Conservation (phyloP, 495 filamentous ascomycete genomes). For the Diplogelasinospora grovesii region DNA sequence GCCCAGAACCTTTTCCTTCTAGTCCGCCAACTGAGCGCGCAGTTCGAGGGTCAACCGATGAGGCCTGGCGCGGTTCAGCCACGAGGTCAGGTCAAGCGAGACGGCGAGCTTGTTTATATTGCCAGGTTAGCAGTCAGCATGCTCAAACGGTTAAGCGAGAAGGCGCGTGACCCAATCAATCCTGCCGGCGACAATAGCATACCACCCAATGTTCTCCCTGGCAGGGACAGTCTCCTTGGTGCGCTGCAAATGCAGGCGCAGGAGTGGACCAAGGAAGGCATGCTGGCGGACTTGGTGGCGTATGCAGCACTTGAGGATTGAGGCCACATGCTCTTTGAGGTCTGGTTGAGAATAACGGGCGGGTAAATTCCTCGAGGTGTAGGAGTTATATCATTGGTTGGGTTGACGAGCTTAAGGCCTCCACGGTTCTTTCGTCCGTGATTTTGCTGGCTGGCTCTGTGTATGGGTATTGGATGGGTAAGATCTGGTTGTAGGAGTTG, state of each 20-base stretch:
- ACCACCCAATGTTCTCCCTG: constrained; percentile 60
- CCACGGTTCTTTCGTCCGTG: too few relatives aligned
- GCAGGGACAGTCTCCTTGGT: constrained; percentile 62
- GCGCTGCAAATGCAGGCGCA: constrained; percentile 54
- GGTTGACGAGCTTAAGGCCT: too few relatives aligned
- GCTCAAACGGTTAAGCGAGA: constrained; percentile 63
- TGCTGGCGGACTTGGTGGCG: constrained; percentile 66
- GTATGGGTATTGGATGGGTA: too few relatives aligned
- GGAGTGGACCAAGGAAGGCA: constrained; percentile 48
- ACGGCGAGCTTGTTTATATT: constrained; percentile 50
- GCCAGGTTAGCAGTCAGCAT: constrained; percentile 64
- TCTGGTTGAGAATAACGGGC: too few relatives aligned
- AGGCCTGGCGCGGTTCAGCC: constrained; percentile 14
- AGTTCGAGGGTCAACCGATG: constrained; percentile 38
- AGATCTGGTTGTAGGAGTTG: too few relatives aligned
- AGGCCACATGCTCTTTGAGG: too few relatives aligned
- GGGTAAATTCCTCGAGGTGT: too few relatives aligned
- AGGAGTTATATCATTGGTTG: too few relatives aligned
- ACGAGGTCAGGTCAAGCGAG: constrained; percentile 32
- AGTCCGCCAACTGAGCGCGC: constrained; percentile 59
- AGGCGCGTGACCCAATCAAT: constrained; percentile 56
- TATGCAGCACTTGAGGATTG: constrained; percentile 59
- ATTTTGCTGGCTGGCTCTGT: too few relatives aligned
- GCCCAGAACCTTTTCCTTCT: constrained; percentile 69
- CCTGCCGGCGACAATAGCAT: constrained; percentile 34